A percentile compares a stretch with the other conserved stretches of the same genome.
Conservation (phyloP, 176 grass and related monocot genomes). For the Poa annua region DNA sequence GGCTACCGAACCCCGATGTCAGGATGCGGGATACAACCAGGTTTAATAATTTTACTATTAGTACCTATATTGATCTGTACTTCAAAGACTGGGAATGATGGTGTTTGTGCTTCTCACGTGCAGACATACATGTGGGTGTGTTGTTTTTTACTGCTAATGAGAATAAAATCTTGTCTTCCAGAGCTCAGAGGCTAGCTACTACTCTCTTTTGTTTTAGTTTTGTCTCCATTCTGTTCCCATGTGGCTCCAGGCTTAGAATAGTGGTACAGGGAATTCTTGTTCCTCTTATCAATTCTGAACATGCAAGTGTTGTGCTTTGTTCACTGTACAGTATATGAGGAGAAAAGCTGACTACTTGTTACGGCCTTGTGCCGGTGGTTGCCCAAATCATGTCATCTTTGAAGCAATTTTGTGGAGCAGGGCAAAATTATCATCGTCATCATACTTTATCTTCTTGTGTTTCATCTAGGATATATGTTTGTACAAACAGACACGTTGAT, state of each 20-base stretch:
- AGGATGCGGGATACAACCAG: not conserved
- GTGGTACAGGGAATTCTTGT: not conserved
- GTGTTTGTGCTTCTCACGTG: not conserved
- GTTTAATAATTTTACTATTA: not conserved
- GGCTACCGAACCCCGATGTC: too few species aligned
- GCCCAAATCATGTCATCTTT: too few species aligned
- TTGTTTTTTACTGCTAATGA: not conserved
- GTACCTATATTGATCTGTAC: not conserved
- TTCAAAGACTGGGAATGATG: slow-evolving; percentile 16
- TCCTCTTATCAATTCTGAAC: not conserved
- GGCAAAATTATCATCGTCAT: not conserved
- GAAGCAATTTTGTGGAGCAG: too few species aligned
- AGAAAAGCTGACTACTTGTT: not conserved
- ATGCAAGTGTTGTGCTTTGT: slow-evolving; percentile 9
- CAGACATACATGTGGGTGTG: slow-evolving; percentile 27
- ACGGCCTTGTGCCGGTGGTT: too few species aligned
- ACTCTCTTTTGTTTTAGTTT: not conserved
- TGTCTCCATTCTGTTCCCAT: slow-evolving; percentile 46
- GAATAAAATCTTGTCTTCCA: not conserved
- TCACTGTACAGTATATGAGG: not conserved
- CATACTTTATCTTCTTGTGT: not conserved
- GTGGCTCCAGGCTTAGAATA: slow-evolving; percentile 28
- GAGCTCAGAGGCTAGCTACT: not conserved
- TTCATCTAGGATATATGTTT: not conserved
- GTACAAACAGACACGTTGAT: not conserved